Base-by-base conservation (phyloP, 148 eudicot genomes). In the Camellia sinensis region DNA sequence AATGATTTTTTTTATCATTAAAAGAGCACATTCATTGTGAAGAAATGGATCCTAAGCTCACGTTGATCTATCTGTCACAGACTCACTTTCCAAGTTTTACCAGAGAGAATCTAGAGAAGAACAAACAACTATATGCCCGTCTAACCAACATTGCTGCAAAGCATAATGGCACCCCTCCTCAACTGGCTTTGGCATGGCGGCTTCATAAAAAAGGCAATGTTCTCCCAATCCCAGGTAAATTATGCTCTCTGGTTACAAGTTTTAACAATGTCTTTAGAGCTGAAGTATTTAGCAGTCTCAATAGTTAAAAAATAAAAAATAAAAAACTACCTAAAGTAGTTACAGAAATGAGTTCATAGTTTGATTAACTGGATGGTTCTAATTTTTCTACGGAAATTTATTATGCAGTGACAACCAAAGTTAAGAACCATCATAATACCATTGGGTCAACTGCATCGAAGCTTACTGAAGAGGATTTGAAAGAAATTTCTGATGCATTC, bases 331-430 rank as follows among this genome's bases (percentile, higher is more conserved):
- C 37, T 29, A 29, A 29, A 29, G 1, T 29, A 29, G 37, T 29
- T 29, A 29, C 37, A 29, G 37, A 29, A 29, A 29, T 29, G 37
- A 29, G 37, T 29, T 29, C 37, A 29, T n/a, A 12, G 10, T 54
- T 67, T 21, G 61, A 18, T 14, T 29, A 78, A 8, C 71, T 21
- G 12, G 0, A 15, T 59, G 4, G 52, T 45, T 60, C 13, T 11
- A 0, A 40, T 22, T 6, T 41, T 11, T 1, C 61, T 63, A 64
- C 1, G 50, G 71, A 29, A 3, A 62, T 29, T 29, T 29, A 48
- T 80, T 80, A 15, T 13, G 64, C 78, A 80, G 86, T 83, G 50
- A 81, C 87, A 62, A 78, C 87, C 11, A 78, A 85, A 40, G 53
- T 82, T 19, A 75, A 74, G 75, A 85, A 85, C 74, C 82, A 82